Base-by-base conservation (phyloP, 2,329 filamentous ascomycete species). In the Mollisiaceae sp. region DNA sequence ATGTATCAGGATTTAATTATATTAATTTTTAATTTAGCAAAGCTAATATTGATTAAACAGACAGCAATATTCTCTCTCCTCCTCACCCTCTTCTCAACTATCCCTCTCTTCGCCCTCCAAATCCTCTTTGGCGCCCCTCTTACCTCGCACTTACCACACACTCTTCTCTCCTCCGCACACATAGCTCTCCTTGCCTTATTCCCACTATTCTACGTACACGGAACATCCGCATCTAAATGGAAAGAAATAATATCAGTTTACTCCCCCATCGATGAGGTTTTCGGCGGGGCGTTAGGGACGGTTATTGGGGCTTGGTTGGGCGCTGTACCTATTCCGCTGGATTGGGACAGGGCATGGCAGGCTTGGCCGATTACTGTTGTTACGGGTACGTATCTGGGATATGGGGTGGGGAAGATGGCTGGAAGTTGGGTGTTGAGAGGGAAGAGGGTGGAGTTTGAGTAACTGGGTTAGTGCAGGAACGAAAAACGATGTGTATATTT, bases 271-370 rank as follows among this genome's bases (percentile, higher is more conserved):
- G 95, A 98, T 78, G 91, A 94, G 75, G 87, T 92, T 0, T 95
- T 93, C 79, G 94, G 93, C 2, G 92, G 88, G 1, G 83, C 92
- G 11, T 78, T 94, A n/a, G 95, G 95, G 5, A 89, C 88, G 0
- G 81, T 90, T 32, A 73, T 94, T 1, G 95, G 95, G 6, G 93
- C 92, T 47, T 98, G 95, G 95, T 80, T 97, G 50, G 95, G 95
- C 3, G 95, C 95, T 8, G 88, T 98, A 61, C 95, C 96, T 0
- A 98, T 99, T 72, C 95, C 95, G 1, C 82, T 99, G 71, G 95
- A 99, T 77, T 98, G 94, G 94, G 95, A 99, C 77, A 89, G 95
- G n/a, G 93, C 97, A 72, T 99, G 95, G 95, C 95, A 99, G 85
- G 92, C 90, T 78, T 99, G 94, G 91, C 95, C 95, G 0, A 90